Percentiles rank a stretch among this genome's conserved stretches.
These are phyloP conservation scores for Metschnikowia cubensis DNA, from an alignment of 805 yeast genomes.

Conservation along the genomic window DNA sequence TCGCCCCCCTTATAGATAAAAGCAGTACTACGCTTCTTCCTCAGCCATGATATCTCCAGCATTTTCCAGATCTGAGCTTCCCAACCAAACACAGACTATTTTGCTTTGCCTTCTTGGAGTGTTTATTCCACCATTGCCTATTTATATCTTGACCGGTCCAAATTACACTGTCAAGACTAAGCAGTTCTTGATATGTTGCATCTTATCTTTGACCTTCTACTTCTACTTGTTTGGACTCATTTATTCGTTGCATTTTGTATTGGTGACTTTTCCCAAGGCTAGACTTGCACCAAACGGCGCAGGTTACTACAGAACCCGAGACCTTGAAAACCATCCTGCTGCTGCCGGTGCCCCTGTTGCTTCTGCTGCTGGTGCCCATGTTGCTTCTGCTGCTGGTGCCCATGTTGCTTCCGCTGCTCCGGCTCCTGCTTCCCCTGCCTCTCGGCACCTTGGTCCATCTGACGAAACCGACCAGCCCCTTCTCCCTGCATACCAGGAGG, in stretches of 20 bases:
- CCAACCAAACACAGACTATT: constrained; percentile 18
- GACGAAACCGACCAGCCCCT: neutral
- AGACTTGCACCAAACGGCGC: constrained; percentile 1
- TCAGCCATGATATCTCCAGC: constrained; percentile 12
- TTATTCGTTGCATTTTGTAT: constrained; percentile 29
- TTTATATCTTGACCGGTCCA: constrained; percentile 26
- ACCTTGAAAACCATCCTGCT: neutral
- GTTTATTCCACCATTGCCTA: constrained; percentile 38
- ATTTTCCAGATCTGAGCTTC: constrained; percentile 9
- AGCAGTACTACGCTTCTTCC: neutral
- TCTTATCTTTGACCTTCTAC: constrained; percentile 30
- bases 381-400: neutral
- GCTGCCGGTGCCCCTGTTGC: neutral
- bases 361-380: neutral
- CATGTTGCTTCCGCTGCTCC: neutral
- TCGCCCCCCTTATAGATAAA: neutral
- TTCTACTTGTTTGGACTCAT: constrained; percentile 27
- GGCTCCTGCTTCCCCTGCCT: neutral
- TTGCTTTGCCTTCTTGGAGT: constrained; percentile 30
- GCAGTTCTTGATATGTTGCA: constrained; percentile 28
- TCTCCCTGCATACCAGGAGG: constrained; percentile 2
- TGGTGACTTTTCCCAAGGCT: constrained; percentile 20
- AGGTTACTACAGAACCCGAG: neutral
- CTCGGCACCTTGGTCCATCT: neutral
- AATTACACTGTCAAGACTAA: constrained; percentile 29